A percentile compares a stretch with the other conserved stretches of the same genome.
Evolutionary conservation across 2,329 filamentous ascomycete genomes (phyloP).

Genomic region (Sclerotinia sclerotiorum): DNA sequence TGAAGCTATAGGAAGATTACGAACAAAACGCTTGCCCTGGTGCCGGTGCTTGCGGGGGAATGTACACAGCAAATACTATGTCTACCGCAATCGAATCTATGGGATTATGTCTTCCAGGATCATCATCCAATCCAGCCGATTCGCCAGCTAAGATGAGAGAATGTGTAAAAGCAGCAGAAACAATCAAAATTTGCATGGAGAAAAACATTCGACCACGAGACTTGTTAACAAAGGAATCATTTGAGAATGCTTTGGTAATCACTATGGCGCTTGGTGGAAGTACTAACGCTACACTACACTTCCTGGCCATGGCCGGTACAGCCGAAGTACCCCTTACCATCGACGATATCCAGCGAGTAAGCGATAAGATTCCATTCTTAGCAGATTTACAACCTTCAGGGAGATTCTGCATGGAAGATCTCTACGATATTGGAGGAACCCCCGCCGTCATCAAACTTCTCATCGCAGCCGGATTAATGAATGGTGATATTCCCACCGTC

Average conservation of each 20-base stretch:
- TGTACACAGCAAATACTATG: conserved; percentile 80
- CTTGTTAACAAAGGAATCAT: conserved; percentile 66
- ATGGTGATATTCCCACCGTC: conserved; percentile 76
- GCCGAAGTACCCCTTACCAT: conserved; percentile 54
- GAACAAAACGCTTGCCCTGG: conserved; percentile 68
- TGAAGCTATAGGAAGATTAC: conserved; percentile 56
- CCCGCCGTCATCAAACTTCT: conserved; percentile 84
- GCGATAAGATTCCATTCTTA: conserved; percentile 69
- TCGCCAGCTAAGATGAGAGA: conserved; percentile 71
- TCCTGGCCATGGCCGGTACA: conserved; percentile 70
- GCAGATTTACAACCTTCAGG: conserved; percentile 75
- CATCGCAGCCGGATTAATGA: conserved; percentile 70
- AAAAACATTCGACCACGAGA: conserved; percentile 66
- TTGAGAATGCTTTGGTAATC: conserved; percentile 72
- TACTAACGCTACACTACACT: conserved; percentile 70
- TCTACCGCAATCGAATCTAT: conserved; percentile 71
- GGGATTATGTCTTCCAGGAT: conserved; percentile 67
- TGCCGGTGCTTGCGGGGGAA: conserved; percentile 69
- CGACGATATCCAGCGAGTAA: conserved; percentile 63
- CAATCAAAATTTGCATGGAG: conserved; percentile 68
- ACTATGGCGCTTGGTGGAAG: conserved; percentile 72
- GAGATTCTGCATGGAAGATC: conserved; percentile 82
- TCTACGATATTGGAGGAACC: conserved; percentile 82
- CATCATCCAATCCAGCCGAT: conserved; percentile 66
- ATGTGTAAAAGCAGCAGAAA: conserved; percentile 65